phyloP scores from a whole-genome alignment of 2,329 filamentous ascomycete species.

The Stemphylium lycopersici region DNA sequence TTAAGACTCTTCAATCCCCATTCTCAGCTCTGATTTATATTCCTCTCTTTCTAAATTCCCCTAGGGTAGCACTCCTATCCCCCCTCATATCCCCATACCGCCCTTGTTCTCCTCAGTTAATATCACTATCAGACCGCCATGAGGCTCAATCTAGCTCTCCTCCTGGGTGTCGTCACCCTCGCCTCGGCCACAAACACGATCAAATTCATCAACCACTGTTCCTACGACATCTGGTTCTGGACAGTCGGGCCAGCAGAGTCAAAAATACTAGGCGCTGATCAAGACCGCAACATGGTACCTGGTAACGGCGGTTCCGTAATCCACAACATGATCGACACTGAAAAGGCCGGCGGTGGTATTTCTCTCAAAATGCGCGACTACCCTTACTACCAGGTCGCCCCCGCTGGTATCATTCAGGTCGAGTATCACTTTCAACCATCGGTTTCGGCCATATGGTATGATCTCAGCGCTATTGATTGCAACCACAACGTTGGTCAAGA shows the following conservation, averaged over 20 bases:
- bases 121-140: constrained; percentile 3
- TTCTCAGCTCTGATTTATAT: no score
- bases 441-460: constrained; percentile 26
- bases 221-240: constrained; percentile 31
- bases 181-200: constrained; percentile 21
- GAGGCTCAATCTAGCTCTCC: background rate
- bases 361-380: constrained; percentile 33
- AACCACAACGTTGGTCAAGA: constrained; percentile 2
- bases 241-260: constrained; percentile 14
- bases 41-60: no score
- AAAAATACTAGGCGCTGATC: constrained; percentile 10
- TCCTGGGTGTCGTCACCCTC: background rate
- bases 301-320: constrained; percentile 2
- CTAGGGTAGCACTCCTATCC: no score
- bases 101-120: background rate
- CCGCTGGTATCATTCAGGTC: constrained; percentile 31
- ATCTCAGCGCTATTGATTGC: constrained; percentile 32
- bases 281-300: constrained; percentile 14
- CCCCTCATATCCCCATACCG: no score
- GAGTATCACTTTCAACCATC: constrained; percentile 27
- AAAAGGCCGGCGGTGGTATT: constrained; percentile 14
- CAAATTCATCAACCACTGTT: constrained; percentile 32
- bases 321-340: constrained; percentile 20
- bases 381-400: constrained; percentile 18
- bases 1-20: no score